Percentiles rank a stretch among this genome's conserved stretches.
Conservation (phyloP, 2,329 filamentous ascomycete species). For the Nemania bipapillata region DNA sequence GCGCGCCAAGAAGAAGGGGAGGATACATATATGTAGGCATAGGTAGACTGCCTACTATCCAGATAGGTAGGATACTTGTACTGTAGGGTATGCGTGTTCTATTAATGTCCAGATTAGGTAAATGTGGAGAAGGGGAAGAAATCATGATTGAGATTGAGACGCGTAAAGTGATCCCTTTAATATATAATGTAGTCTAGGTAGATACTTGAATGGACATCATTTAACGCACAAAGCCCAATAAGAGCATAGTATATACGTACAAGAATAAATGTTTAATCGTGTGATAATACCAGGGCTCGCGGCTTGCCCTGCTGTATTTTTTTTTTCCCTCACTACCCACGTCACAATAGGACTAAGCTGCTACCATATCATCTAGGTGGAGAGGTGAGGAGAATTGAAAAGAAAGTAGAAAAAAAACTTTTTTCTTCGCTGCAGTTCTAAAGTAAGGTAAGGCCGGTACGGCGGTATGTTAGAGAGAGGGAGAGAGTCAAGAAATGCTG, state of each 20-base stretch:
- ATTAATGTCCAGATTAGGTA: background rate
- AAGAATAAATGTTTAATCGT: no score
- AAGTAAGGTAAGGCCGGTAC: slow-evolving; percentile 13
- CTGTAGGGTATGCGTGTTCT: background rate
- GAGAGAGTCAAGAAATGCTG: slow-evolving; percentile 3
- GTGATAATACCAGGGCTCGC: no score
- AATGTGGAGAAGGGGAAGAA: slow-evolving; percentile 11
- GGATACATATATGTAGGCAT: background rate
- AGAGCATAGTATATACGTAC: slow-evolving; percentile 7
- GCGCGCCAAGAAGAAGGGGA: slow-evolving; percentile 14
- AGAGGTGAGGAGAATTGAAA: slow-evolving; percentile 4
- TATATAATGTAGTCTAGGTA: no score
- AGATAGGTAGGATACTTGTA: background rate
- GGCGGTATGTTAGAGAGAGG: no score
- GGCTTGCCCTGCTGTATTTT: background rate
- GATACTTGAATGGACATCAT: no score
- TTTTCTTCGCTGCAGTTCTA: slow-evolving; percentile 26
- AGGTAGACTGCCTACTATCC: background rate
- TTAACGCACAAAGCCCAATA: background rate
- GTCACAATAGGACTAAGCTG: background rate
- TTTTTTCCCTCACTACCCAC: background rate
- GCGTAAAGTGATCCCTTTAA: slow-evolving; percentile 2
- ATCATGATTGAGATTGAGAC: slow-evolving; percentile 4
- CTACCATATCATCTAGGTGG: slow-evolving; percentile 3
- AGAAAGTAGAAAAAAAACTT: slow-evolving; percentile 17